These are phyloP conservation scores for Podila epicladia DNA, from an alignment of 192 early-diverging fungal genomes.

Conservation along the genomic window DNA sequence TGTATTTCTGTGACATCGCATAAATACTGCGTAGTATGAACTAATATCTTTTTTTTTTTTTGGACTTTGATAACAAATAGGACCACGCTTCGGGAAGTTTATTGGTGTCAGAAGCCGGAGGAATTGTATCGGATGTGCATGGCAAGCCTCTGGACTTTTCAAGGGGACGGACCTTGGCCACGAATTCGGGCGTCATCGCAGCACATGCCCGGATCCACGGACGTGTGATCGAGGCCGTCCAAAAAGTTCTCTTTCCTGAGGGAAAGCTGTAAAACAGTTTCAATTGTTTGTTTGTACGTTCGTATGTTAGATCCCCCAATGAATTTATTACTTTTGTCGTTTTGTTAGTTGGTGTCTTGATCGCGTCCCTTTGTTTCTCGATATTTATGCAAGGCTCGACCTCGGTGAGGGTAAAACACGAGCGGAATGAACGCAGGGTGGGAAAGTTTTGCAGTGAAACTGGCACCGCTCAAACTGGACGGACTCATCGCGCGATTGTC, in stretches of 20 bases:
- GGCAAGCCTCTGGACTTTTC: constrained; percentile 93
- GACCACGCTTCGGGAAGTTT: constrained; percentile 96
- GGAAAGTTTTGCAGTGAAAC: too few species aligned
- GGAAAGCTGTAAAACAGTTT: constrained; percentile 36
- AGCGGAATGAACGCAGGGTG: too few species aligned
- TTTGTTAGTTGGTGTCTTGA: not conserved
- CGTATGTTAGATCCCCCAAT: not conserved
- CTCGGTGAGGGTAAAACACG: too few species aligned
- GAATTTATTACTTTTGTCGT: not conserved
- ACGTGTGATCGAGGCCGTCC: constrained; percentile 82
- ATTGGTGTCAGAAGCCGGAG: constrained; percentile 93
- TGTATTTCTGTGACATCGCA: not conserved
- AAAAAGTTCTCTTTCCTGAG: constrained; percentile 59
- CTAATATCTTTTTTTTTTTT: too few species aligned
- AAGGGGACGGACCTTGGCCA: constrained; percentile 79
- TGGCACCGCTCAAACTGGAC: too few species aligned
- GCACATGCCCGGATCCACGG: constrained; percentile 78
- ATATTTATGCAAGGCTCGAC: too few species aligned
- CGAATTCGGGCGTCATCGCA: constrained; percentile 93
- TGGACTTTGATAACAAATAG: constrained; percentile 28
- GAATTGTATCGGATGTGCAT: constrained; percentile 83
- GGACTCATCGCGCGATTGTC: too few species aligned
- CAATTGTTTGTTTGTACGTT: not conserved
- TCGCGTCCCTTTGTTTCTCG: too few species aligned
- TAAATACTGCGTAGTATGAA: too few species aligned